Conservation (phyloP, 176 grass and related monocot genomes). For the Aegilops bicornis region DNA sequence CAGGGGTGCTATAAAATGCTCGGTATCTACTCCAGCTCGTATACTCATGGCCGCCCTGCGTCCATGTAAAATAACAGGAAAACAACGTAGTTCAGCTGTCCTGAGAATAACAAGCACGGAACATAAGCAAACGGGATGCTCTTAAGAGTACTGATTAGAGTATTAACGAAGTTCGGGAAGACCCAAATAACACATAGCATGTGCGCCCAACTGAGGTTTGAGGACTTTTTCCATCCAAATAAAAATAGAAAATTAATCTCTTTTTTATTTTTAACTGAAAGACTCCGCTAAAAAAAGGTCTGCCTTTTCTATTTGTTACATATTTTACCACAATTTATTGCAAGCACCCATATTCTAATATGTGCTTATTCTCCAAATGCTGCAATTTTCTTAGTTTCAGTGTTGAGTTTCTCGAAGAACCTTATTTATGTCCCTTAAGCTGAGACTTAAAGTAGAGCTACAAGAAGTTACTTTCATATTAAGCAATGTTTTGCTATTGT, state of each 20-base stretch:
- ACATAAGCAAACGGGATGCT: background rate
- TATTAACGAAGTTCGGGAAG: background rate
- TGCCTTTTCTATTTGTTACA: background rate
- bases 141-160: background rate
- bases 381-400: background rate
- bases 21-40: background rate
- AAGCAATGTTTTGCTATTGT: background rate
- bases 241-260: background rate
- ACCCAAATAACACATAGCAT: too few species aligned
- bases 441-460: background rate
- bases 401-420: background rate
- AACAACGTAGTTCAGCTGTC: background rate
- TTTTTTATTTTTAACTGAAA: background rate
- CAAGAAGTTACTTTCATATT: background rate
- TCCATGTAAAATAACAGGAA: background rate
- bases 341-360: background rate
- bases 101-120: background rate
- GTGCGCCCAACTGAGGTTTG: too few species aligned
- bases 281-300: background rate
- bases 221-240: too few species aligned
- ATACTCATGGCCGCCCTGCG: background rate
- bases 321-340: background rate
- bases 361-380: background rate
- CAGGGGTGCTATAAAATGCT: background rate
- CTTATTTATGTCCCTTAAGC: background rate